These are phyloP conservation scores for Porcisia deanei DNA, from an alignment of 208 protist species.

Conservation along the genomic window DNA sequence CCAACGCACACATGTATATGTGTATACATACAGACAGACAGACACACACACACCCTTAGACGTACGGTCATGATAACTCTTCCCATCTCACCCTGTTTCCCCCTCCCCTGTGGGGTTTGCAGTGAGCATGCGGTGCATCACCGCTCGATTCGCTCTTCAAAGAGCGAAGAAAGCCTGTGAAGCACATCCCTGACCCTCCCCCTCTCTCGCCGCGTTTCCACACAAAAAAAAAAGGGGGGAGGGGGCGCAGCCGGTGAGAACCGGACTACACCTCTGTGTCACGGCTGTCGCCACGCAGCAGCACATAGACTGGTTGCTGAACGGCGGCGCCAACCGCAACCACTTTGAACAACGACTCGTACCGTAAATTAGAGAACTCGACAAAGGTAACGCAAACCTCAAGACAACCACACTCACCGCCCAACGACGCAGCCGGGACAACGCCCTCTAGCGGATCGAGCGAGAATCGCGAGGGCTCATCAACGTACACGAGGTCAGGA, in stretches of 20 bases:
- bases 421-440: slow-evolving; percentile 67
- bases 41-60: too few relatives aligned
- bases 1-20: too few relatives aligned
- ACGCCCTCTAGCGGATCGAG: slow-evolving; percentile 46
- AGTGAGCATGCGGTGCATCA: background rate
- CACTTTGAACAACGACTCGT: slow-evolving; percentile 66
- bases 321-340: slow-evolving; percentile 44
- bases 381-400: slow-evolving; percentile 53
- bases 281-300: slow-evolving; percentile 76
- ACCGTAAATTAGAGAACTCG: slow-evolving; percentile 72
- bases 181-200: background rate
- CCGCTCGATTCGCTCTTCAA: background rate
- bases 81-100: background rate
- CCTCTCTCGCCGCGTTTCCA: background rate
- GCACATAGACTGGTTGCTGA: slow-evolving; percentile 36
- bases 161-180: background rate
- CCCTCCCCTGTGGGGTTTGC: background rate
- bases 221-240: slow-evolving; percentile 3
- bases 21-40: too few relatives aligned
- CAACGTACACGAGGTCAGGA: slow-evolving; percentile 26
- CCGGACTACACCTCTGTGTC: slow-evolving; percentile 70
- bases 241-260: background rate
- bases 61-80: too few relatives aligned
- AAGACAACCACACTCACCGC: slow-evolving; percentile 58
- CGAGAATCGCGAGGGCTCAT: slow-evolving; percentile 46